Evolutionary conservation across 306 rosid genomes (phyloP), one percentile per base, ranked within the genome.

Genomic region (Cicer yamashitae): DNA sequence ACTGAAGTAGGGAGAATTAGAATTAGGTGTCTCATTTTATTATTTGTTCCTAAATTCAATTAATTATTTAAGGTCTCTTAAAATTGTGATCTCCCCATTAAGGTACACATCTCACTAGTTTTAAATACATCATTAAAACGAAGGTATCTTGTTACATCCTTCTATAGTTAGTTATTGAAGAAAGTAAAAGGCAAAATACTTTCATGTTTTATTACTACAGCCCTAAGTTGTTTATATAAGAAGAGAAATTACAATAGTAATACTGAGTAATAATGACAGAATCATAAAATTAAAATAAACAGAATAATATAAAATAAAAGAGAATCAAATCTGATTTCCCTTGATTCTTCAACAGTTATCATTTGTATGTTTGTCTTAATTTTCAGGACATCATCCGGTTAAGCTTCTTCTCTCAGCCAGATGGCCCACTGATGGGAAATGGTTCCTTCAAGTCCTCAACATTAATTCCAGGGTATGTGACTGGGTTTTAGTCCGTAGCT

Each of bases 371-470:
- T 30, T 61, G 17, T 34, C 20, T 57, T 48, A 70, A 37, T 74
- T 71, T 81, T 65, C 79, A 94, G 98, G 98, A 94, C 57, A 84
- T 80, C 43, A 76, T 94, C 59, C 87, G 81, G 30, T 82, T 92
- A 85, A 77, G 80, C 83, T 94, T 91, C 84, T 94, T 89, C 87
- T 85, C 96, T 80, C 87, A 87, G 85, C 98, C 97, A 18, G 98
- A 94, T 89, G 98, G 92, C 60, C 88, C 91, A 76, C 58, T 94
- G 75, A 86, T 87, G 75, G 98, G 96, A 87, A 87, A 90, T 70
- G 88, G 93, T 67, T 70, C 90, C 75, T 94, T 77, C 63, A 90
- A 87, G 81, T 86, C 97, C 69, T 86, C 96, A 34, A 79, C 79
- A 17, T 82, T 94, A 84, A 86, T 90, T 85, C 96, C 97, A 34